Base-by-base conservation (phyloP, 2,329 filamentous ascomycete species). In the Coleophoma crateriformis region DNA sequence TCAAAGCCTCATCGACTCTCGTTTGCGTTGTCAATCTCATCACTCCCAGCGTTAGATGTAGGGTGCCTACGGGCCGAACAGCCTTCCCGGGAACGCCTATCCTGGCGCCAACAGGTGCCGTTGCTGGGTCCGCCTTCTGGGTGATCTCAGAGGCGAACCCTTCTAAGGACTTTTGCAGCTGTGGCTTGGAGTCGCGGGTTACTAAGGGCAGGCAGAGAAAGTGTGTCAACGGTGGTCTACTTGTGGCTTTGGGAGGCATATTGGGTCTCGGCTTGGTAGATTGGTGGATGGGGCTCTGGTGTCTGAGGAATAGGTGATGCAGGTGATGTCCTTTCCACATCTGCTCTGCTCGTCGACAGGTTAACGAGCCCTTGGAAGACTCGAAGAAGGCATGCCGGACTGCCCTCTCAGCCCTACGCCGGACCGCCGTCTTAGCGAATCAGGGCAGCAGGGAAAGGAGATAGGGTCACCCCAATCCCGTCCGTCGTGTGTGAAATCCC, bases 1-100 rank as follows among this genome's bases (percentile, higher is more conserved):
- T 40, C 20, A 72, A 56, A 0, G 78, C 81, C 32, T 68, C 65
- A 0, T 73, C 59, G 2, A 85, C 54, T 1, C 68, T 66, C 42
- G 77, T 72, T 3, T 72, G 67, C 2, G 71, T 73, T 3, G 73
- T 68, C 10, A 96, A 76, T 55, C 79, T 85, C 87, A 96, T 91
- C 1, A 95, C 87, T 0, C 90, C 91, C 0, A 96, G 74, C 0
- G 91, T 96, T 3, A 95, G 72, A 67, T 97, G 92, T 44, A 96
- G 68, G 1, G 90, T 90, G 0, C 88, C 88, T 0, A 88, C 68
- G 0, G 90, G 90, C 27, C 90, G 75, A 46, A 96, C 71, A 2
- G 90, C 89, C 48, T 77, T 77, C 33, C 72, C 64, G 0, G 87
- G 86, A 10, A 92, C 69, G 6, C 72, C 71, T 27, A 27, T 27